These are phyloP conservation scores for Exserohilum turcica DNA, from an alignment of 2,329 filamentous ascomycete species.

Conservation along the genomic window DNA sequence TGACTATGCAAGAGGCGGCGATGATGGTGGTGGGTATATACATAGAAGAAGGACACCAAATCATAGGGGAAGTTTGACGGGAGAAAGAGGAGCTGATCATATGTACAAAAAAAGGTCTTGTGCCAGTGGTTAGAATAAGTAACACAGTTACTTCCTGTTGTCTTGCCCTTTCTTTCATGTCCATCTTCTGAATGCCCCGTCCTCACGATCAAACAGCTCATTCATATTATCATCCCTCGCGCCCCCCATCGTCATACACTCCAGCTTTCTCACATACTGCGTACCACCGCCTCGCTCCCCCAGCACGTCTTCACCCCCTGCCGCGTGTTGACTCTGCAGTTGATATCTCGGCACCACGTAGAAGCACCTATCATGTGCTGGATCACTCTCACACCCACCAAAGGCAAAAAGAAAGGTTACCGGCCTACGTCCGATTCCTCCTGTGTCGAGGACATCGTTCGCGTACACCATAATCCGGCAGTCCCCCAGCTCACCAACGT, in stretches of 20 bases:
- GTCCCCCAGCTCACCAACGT: slow-evolving; percentile 29
- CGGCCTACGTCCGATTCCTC: slow-evolving; percentile 28
- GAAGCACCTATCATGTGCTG: slow-evolving; percentile 36
- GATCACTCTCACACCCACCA: slow-evolving; percentile 38
- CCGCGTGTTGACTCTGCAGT: slow-evolving; percentile 25
- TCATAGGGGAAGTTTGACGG: slow-evolving; percentile 7
- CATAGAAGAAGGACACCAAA: slow-evolving; percentile 16
- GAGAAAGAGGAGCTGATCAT: slow-evolving; percentile 14
- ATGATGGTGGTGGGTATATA: slow-evolving; percentile 23
- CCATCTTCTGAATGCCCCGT: slow-evolving; percentile 28
- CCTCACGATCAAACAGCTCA: slow-evolving; percentile 20
- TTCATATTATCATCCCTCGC: slow-evolving; percentile 21
- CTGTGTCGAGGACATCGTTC: slow-evolving; percentile 37
- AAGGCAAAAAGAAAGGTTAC: slow-evolving; percentile 23
- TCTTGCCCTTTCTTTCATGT: slow-evolving; percentile 11
- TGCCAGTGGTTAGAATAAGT: slow-evolving; percentile 20
- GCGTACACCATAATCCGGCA: slow-evolving; percentile 28
- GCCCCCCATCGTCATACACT: slow-evolving; percentile 28
- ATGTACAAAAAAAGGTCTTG: slow-evolving; percentile 9
- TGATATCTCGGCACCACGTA: slow-evolving; percentile 11
- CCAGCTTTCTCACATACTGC: slow-evolving; percentile 24
- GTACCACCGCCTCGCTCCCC: slow-evolving; percentile 32
- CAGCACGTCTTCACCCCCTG: slow-evolving; percentile 25
- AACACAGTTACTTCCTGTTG: slow-evolving; percentile 13
- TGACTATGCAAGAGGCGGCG: slow-evolving; percentile 20